These are phyloP conservation scores for Phoma sp. DNA, from an alignment of 2,329 filamentous ascomycete genomes.

Conservation along the genomic window DNA sequence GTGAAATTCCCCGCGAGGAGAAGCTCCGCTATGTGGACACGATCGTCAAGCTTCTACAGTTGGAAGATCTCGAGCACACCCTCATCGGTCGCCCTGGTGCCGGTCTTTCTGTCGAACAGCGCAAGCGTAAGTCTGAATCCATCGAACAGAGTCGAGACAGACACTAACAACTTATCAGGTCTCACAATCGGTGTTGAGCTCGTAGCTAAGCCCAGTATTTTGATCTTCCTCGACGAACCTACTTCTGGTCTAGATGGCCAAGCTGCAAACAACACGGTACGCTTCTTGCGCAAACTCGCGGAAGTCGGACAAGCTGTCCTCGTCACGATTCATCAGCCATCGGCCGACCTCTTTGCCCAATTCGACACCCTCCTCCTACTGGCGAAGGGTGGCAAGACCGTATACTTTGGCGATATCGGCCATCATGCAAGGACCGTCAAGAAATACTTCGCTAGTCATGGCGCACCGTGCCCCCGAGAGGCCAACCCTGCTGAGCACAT, in stretches of 20 bases:
- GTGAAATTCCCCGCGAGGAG: conserved; percentile 26
- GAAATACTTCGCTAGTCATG: conserved; percentile 56
- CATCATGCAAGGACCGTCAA: conserved; percentile 72
- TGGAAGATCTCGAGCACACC: conserved; percentile 35
- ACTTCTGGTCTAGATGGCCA: conserved; percentile 75
- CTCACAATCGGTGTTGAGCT: conserved; percentile 66
- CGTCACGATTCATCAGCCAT: conserved; percentile 87
- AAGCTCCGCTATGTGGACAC: conserved; percentile 39
- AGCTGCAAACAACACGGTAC: conserved; percentile 73
- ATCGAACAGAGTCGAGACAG: no score
- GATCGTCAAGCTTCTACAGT: conserved; percentile 35
- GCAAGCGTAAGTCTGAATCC: no score
- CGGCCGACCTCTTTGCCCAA: conserved; percentile 79
- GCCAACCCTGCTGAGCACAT: conserved; percentile 73
- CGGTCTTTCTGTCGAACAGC: conserved; percentile 58
- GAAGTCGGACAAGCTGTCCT: conserved; percentile 80
- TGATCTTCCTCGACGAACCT: conserved; percentile 78
- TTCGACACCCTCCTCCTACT: conserved; percentile 81
- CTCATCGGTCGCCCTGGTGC: conserved; percentile 35
- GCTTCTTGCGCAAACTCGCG: conserved; percentile 74
- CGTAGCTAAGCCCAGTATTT: conserved; percentile 68
- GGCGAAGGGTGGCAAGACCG: conserved; percentile 75
- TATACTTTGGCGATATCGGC: conserved; percentile 84
- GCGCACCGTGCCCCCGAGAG: conserved; percentile 61
- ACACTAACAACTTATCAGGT: no score